These are phyloP conservation scores for Fermentozyma sake DNA, from an alignment of 1,139 yeast species.

Conservation along the genomic window DNA sequence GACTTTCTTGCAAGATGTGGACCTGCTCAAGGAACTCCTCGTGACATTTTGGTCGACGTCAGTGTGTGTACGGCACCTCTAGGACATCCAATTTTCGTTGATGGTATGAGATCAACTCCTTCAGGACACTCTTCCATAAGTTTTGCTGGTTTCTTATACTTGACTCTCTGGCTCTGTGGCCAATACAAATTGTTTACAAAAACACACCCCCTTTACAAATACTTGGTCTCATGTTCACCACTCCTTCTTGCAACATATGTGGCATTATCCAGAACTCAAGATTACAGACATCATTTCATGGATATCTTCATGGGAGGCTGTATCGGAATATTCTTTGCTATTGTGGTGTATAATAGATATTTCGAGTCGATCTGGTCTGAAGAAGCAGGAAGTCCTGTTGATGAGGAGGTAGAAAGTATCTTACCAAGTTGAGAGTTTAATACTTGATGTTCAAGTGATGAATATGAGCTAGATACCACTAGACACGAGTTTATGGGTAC, in stretches of 20 bases:
- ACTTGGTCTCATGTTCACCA: conserved; percentile 10
- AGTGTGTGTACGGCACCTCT: conserved; percentile 41
- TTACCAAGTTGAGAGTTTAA: conserved; percentile 8
- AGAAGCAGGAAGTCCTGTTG: conserved; percentile 9
- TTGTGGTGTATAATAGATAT: conserved; percentile 44
- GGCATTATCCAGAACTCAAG: conserved; percentile 62
- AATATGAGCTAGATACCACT: too few species aligned
- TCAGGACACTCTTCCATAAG: conserved; percentile 44
- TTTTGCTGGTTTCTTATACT: conserved; percentile 36
- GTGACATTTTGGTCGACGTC: conserved; percentile 29
- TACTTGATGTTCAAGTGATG: too few species aligned
- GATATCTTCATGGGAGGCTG: conserved; percentile 60
- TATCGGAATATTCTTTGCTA: conserved; percentile 48
- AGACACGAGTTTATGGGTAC: too few species aligned
- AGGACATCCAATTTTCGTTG: conserved; percentile 25
- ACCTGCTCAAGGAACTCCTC: conserved; percentile 36
- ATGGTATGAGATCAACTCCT: conserved; percentile 46
- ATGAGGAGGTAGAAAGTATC: conserved; percentile 7
- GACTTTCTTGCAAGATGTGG: conserved; percentile 71
- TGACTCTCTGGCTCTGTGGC: conserved; percentile 56
- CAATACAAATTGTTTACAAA: conserved; percentile 36
- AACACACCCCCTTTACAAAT: conserved; percentile 9
- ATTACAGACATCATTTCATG: conserved; percentile 71
- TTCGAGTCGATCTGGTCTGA: conserved; percentile 20
- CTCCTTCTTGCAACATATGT: conserved; percentile 23